Evolutionary conservation across 805 yeast species (phyloP).

Genomic region (Saturnispora hagleri): DNA sequence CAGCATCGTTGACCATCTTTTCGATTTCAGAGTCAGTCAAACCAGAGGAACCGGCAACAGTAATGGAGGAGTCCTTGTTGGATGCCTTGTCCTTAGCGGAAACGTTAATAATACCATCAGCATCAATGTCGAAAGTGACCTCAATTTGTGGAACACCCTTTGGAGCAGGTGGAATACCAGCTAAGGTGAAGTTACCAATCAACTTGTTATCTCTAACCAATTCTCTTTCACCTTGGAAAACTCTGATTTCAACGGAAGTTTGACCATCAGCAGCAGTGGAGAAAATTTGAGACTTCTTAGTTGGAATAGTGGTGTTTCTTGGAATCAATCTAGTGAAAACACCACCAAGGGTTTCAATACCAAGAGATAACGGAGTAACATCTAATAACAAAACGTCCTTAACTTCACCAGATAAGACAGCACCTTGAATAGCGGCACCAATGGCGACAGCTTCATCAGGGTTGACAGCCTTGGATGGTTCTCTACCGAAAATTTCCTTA

Average conservation of each 20-base stretch:
- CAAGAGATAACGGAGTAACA: slow-evolving; percentile 81
- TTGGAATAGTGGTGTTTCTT: slow-evolving; percentile 94
- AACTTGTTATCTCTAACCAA: slow-evolving; percentile 95
- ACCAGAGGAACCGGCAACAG: slow-evolving; percentile 63
- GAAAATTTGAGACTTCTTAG: slow-evolving; percentile 93
- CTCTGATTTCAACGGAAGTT: slow-evolving; percentile 94
- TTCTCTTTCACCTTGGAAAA: slow-evolving; percentile 99
- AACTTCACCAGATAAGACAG: slow-evolving; percentile 74
- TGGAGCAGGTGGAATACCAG: slow-evolving; percentile 94
- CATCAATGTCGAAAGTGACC: slow-evolving; percentile 93
- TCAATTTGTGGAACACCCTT: slow-evolving; percentile 92
- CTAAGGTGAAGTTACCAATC: slow-evolving; percentile 90
- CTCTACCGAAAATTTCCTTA: slow-evolving; percentile 45
- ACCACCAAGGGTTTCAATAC: slow-evolving; percentile 98
- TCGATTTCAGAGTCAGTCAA: slow-evolving; percentile 61
- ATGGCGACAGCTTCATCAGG: slow-evolving; percentile 93
- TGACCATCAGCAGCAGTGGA: slow-evolving; percentile 95
- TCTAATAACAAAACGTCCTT: slow-evolving; percentile 70
- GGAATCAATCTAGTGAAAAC: slow-evolving; percentile 87
- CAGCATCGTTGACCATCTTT: slow-evolving; percentile 57
- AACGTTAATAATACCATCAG: slow-evolving; percentile 84
- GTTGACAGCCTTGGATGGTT: slow-evolving; percentile 65
- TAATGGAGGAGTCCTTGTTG: slow-evolving; percentile 66
- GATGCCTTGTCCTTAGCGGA: slow-evolving; percentile 74
- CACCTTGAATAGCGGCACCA: slow-evolving; percentile 89